Evolutionary conservation across 1,139 yeast genomes (phyloP), one percentile per base, ranked within the genome.

Genomic region (Geotrichum restrictum): DNA sequence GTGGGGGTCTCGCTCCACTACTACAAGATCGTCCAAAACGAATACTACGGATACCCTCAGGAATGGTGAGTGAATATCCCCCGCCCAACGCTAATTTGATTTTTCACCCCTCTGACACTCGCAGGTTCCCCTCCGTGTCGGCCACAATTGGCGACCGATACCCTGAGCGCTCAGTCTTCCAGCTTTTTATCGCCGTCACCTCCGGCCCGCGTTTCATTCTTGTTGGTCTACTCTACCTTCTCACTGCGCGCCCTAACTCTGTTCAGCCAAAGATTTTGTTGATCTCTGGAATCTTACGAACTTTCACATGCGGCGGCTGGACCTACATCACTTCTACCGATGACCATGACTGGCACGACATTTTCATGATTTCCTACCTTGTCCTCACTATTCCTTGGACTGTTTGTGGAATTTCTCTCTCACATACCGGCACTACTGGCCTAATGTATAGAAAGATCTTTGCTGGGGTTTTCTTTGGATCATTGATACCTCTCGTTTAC

Each of bases 281-380:
- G 10, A 58, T 80, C 1, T 67, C 82, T 1, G 98, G 98, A 10
- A 56, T 86, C 1, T 55, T 86, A 21, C 80, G 98, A 69, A 93
- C 98, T 0, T 79, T 93, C 54, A 85, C 96, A 1, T 93, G 98
- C 64, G 98, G 98, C 62, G 98, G 98, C 11, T 93, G 98, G 98
- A 96, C 94, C 14, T 93, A 93, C 65, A 85, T 93, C 59, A 93
- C 98, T 1, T 87, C 96, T 8, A 88, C 98, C 0, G 98, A 93
- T 67, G 96, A 93, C 67, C 98, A 91, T 64, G 96, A 91, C 70
- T 84, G 85, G 75, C 98, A 93, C 67, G 98, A 93, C 64, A 82
- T 93, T 50, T 91, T 91, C 68, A 93, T 93, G 98, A 88, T 93
- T 59, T 68, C 85, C 36, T 93, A 93, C 70, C 85, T 93, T 57